Evolutionary conservation across 108 stramenopile genomes (phyloP).

Genomic region (Chaetoceros tenuissimus): DNA sequence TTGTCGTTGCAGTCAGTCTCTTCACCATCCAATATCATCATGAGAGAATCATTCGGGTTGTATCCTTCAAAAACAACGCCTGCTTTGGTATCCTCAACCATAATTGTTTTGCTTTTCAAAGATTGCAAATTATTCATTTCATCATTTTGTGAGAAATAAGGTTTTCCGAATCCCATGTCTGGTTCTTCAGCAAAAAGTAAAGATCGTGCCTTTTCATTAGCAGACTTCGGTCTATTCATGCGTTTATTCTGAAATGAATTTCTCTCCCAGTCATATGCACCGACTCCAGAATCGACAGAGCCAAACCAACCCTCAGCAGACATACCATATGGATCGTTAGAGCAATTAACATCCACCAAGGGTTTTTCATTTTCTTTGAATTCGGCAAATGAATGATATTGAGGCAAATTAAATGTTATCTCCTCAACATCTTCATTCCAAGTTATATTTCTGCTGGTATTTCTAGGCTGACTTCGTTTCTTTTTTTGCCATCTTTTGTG

Average conservation of each 20-base stretch:
- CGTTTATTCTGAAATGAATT: background rate
- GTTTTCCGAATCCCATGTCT: background rate
- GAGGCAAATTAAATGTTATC: conserved; percentile 1
- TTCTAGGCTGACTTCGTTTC: background rate
- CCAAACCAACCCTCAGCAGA: background rate
- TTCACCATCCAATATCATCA: background rate
- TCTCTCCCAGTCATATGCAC: background rate
- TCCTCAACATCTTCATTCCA: conserved; percentile 52
- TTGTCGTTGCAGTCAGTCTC: too few relatives aligned
- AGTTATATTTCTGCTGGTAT: conserved; percentile 7
- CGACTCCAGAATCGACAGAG: background rate
- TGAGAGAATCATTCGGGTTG: background rate
- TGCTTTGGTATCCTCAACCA: background rate
- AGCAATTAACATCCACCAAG: background rate
- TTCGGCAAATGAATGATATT: background rate
- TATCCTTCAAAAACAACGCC: background rate
- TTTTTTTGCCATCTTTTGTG: too few relatives aligned
- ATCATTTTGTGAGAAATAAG: too few relatives aligned
- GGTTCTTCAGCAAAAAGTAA: background rate
- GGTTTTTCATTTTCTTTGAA: background rate
- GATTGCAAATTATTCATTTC: background rate
- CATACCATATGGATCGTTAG: background rate
- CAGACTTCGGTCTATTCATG: too few relatives aligned
- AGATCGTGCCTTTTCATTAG: too few relatives aligned
- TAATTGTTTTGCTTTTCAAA: background rate